A percentile compares a stretch with the other conserved stretches of the same genome.
Evolutionary conservation across 257 asterid species (phyloP).

Genomic region (Pogostemon cablin): DNA sequence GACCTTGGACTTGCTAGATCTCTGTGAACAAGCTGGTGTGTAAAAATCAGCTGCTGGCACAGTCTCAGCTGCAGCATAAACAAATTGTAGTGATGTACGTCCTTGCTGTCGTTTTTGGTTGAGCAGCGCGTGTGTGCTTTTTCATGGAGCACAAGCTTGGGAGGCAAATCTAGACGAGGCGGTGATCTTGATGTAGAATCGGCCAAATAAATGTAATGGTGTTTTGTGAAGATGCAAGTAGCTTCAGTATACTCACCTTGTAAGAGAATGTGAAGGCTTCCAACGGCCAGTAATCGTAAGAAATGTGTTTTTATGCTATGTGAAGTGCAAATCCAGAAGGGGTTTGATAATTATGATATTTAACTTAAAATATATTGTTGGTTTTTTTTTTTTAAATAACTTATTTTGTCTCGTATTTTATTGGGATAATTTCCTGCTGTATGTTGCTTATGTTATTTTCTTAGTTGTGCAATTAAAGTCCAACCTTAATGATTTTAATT

Average conservation of each 20-base stretch:
- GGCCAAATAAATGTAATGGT: conserved; percentile 52
- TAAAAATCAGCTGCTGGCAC: conserved; percentile 35
- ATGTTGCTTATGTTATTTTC: too few species aligned
- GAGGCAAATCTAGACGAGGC: conserved; percentile 49
- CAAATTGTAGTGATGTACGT: conserved; percentile 40
- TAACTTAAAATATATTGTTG: not conserved
- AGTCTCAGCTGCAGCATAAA: conserved; percentile 37
- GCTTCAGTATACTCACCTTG: conserved; percentile 36
- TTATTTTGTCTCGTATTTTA: not conserved
- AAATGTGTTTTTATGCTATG: conserved; percentile 20
- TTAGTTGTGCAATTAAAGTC: too few species aligned
- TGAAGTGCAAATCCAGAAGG: not conserved
- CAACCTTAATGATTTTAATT: too few species aligned
- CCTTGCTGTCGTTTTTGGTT: conserved; percentile 42
- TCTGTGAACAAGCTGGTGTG: conserved; percentile 85
- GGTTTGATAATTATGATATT: not conserved
- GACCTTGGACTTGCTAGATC: conserved; percentile 91
- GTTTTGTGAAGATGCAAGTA: conserved; percentile 40
- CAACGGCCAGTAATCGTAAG: conserved; percentile 22
- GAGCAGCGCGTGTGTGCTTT: conserved; percentile 46
- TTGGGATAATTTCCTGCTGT: not conserved
- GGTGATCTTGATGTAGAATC: conserved; percentile 34
- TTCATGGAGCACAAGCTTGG: conserved; percentile 74
- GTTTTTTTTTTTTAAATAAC: not conserved
- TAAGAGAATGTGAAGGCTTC: conserved; percentile 30